These are phyloP conservation scores for Trichoderma atroviride DNA, from an alignment of 2,329 filamentous ascomycete genomes.

Conservation along the genomic window DNA sequence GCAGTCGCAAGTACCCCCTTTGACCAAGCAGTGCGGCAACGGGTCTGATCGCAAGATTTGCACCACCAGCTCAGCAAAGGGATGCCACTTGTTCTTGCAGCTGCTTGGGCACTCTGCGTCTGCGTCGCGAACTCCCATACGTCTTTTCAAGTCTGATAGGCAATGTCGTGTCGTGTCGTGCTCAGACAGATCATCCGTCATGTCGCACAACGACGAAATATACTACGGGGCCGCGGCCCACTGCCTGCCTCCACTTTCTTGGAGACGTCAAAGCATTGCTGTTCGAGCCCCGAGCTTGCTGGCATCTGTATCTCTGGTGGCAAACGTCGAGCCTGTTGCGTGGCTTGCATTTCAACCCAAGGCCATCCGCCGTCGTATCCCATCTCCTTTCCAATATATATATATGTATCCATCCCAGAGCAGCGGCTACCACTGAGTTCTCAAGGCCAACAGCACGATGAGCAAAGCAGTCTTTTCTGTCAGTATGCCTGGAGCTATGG, in stretches of 20 bases:
- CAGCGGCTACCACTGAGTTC: not conserved
- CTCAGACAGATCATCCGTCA: conserved; percentile 11
- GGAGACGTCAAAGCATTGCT: conserved; percentile 20
- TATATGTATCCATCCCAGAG: not conserved
- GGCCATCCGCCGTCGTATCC: not conserved
- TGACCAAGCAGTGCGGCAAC: conserved; percentile 21
- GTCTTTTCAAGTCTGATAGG: conserved; percentile 18
- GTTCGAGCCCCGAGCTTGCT: conserved; percentile 8
- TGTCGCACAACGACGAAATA: conserved; percentile 24
- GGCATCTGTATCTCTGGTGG: conserved; percentile 10
- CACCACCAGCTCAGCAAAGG: conserved; percentile 14
- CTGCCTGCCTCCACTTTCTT: conserved; percentile 24
- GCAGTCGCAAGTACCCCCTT: conserved; percentile 23
- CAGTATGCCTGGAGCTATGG: not conserved
- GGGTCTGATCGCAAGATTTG: conserved; percentile 7
- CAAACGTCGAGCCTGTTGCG: not conserved
- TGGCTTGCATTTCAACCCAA: not conserved
- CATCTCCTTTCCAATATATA: not conserved
- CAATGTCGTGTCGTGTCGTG: conserved; percentile 25
- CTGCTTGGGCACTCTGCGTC: conserved; percentile 22
- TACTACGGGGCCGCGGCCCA: conserved; percentile 25
- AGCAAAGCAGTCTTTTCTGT: not conserved
- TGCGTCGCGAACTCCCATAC: conserved; percentile 11
- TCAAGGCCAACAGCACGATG: not conserved
- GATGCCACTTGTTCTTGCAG: conserved; percentile 23